These are phyloP conservation scores for Crithidia brevicula DNA, from an alignment of 208 protist species.

Conservation along the genomic window DNA sequence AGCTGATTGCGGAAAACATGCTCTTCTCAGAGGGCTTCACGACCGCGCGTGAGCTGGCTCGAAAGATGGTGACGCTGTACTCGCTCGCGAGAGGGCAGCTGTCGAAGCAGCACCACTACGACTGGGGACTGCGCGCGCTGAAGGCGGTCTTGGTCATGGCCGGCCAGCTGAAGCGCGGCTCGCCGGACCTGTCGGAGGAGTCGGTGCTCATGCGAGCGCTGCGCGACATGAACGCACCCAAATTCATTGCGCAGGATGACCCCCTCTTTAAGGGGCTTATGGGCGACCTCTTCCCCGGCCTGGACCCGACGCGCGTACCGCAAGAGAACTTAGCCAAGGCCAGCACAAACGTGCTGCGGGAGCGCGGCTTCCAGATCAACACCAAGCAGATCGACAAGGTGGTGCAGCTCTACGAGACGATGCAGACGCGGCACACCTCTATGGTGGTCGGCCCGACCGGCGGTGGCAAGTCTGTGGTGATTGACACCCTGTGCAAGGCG, in stretches of 20 bases:
- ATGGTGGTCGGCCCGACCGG: conserved; percentile 99
- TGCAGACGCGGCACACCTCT: conserved; percentile 98
- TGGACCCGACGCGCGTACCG: conserved; percentile 95
- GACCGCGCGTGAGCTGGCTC: conserved; percentile 94
- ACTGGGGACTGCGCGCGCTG: conserved; percentile 98
- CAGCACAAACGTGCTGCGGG: conserved; percentile 86
- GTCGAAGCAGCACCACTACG: conserved; percentile 99
- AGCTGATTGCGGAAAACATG: conserved; percentile 99
- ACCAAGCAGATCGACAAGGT: conserved; percentile 98
- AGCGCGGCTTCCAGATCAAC: conserved; percentile 84
- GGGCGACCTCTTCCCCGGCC: conserved; percentile 97
- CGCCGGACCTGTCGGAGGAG: conserved; percentile 95
- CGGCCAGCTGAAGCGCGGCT: conserved; percentile 97
- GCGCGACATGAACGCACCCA: conserved; percentile 99
- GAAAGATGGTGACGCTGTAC: conserved; percentile 99
- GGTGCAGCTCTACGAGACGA: conserved; percentile 99
- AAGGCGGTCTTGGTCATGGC: conserved; percentile 99
- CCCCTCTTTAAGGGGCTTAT: conserved; percentile 99
- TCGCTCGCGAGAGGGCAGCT: conserved; percentile 97
- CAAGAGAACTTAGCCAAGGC: conserved; percentile 95
- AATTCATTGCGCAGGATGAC: conserved; percentile 99
- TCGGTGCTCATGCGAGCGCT: conserved; percentile 99
- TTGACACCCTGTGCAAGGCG: conserved; percentile 94
- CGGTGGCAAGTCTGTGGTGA: conserved; percentile 98
- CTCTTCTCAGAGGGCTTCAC: conserved; percentile 99